A percentile compares a stretch with the other conserved stretches of the same genome.
These are phyloP conservation scores for Trichoderma pleuroti DNA, from an alignment of 2,329 filamentous ascomycete genomes.

Conservation along the genomic window DNA sequence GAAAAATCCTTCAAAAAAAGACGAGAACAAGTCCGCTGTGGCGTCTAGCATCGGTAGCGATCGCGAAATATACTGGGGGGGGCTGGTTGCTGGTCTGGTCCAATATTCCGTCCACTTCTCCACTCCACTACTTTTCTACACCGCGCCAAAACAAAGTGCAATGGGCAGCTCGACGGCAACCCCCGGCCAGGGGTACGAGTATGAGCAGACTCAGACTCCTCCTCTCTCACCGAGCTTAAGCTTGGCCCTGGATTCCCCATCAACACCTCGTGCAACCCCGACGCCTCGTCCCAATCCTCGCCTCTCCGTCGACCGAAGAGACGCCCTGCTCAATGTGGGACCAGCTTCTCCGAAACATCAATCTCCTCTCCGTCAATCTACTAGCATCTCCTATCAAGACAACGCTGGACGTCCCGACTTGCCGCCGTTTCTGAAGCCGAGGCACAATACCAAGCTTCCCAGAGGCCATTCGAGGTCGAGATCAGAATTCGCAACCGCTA, in stretches of 20 bases:
- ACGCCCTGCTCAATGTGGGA: constrained; percentile 27
- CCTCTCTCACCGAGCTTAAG: constrained; percentile 15
- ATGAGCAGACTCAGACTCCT: constrained; percentile 15
- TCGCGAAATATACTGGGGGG: constrained; percentile 15
- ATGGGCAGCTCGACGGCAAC: constrained; percentile 17
- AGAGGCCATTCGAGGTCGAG: constrained; percentile 16
- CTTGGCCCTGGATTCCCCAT: constrained; percentile 15
- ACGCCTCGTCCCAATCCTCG: constrained; percentile 22
- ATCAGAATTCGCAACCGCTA: constrained; percentile 3
- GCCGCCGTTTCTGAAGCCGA: constrained; percentile 14
- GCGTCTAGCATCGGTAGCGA: constrained; percentile 11
- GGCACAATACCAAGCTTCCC: constrained; percentile 8
- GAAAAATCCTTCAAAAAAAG: not conserved
- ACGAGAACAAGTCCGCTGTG: not conserved
- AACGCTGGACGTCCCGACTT: constrained; percentile 7
- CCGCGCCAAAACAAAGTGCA: constrained; percentile 13
- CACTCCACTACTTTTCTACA: constrained; percentile 6
- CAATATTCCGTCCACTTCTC: constrained; percentile 18
- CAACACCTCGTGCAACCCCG: constrained; percentile 19
- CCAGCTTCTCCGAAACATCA: constrained; percentile 29
- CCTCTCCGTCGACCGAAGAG: constrained; percentile 24
- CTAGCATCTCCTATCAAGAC: constrained; percentile 29
- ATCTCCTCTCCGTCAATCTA: constrained; percentile 33
- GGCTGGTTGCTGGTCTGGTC: constrained; percentile 13
- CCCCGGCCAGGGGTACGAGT: constrained; percentile 20